Base-by-base conservation (phyloP, 495 filamentous ascomycete species). In the Melanomma pulvis-pyrius region DNA sequence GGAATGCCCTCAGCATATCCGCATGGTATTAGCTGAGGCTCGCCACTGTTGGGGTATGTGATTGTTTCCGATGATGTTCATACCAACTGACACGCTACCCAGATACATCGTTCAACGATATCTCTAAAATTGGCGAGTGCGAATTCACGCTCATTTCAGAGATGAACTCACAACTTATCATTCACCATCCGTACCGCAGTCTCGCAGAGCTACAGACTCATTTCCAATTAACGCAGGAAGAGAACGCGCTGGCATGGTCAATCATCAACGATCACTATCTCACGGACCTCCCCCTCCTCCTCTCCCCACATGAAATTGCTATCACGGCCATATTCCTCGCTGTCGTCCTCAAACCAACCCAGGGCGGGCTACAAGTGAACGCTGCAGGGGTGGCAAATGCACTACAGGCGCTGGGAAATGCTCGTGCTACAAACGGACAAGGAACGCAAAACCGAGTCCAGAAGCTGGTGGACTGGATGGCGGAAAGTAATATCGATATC, bases 211-310 rank as follows among this genome's bases (percentile, higher is more conserved):
- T 98, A 30, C 88, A 91, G 70, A 75, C 78, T 53, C 83, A 87
- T 25, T 85, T 98, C 60, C 77, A 78, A 24, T 82, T 98, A 21
- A 86, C 82, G 52, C 83, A 83, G 50, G 96, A 98, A 61, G 96
- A 98, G 73, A 79, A 82, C 47, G 82, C 83, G 48, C 83, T 93
- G 17, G 90, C 92, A 41, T 91, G 89, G 85, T 90, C 86, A 4
- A 86, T 97, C 65, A 91, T 98, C 79, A 98, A 98, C 77, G 94
- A 98, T 75, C 91, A 92, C 71, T 98, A 94, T 76, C 85, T 96
- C 76, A 98, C 94, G 6, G 96, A 98, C 74, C 81, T 98, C 26
- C 92, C 94, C 4, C 80, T 98, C 26, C 79, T 97, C 11, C 89
- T 92, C 74, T 84, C 94, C 21, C 94, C 94, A 46, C 94, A 98